Evolutionary conservation across 1,284 basidiomycete species (phyloP), one percentile per base, ranked within the genome.

Genomic region (Phellinidium pouzarii): DNA sequence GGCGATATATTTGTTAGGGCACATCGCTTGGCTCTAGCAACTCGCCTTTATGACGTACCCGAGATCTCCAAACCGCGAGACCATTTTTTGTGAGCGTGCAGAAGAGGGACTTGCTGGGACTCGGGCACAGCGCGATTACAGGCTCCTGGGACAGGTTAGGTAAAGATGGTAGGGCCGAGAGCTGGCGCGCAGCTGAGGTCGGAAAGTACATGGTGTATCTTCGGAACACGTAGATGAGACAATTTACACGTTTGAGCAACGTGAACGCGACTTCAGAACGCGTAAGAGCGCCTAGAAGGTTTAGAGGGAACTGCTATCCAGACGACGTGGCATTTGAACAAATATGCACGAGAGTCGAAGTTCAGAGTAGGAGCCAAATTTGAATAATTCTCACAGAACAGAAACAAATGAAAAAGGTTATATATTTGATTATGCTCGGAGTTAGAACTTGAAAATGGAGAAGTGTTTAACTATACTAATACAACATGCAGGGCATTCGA

Each of bases 1-100:
- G 62, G 1, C 29, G 25, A 11, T 22, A 9, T n/a, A 14, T 12
- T 44, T 20, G 42, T 23, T 53, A 22, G 43, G 31, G n/a, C n/a
- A n/a, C n/a, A n/a, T 14, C 31, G 20, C 34, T 46, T 42, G 54
- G 38, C 31, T 46, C 34, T 44, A 43, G 50, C 50, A 27, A 56
- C 37, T 40, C 37, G 37, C 43, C 49, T 51, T 17, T 45, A 19
- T 20, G 40, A 77, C 87, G 62, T 67, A 94, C 91, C 66, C 91
- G 76, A 55, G 90, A 84, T 66, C 86, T 80, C 91, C 91, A 94
- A 36, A 93, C 74, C 2, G 84, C 75, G 29, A 94, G 66, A 3
- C 79, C 77, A 61, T 74, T 78, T 59, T 73, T 75, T 4, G 88
- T 84, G 44, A 93, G 69, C 6, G 81, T 76, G 59, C 84, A 88